Evolutionary conservation across 768 basidiomycete species (phyloP).

Genomic region (Boletus vermiculosoides): DNA sequence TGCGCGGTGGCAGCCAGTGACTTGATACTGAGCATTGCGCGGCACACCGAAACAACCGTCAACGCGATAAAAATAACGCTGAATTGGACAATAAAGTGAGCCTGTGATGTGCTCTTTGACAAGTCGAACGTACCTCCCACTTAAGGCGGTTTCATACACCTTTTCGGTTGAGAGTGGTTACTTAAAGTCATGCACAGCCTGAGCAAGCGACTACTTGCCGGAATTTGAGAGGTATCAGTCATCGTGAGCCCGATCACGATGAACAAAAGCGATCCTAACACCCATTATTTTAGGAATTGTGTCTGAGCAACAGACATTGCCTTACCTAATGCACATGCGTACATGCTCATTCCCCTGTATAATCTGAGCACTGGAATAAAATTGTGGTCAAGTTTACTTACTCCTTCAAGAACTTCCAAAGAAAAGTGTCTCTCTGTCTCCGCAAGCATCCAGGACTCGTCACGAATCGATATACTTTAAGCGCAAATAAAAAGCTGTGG

Average conservation of each 20-base stretch:
- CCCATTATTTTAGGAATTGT: neutral
- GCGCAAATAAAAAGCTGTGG: constrained; percentile 16
- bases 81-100: neutral
- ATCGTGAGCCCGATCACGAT: constrained; percentile 10
- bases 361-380: neutral
- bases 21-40: constrained; percentile 41
- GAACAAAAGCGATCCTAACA: constrained; percentile 18
- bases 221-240: constrained; percentile 1
- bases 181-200: neutral
- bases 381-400: neutral
- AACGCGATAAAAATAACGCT: constrained; percentile 8
- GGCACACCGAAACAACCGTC: constrained; percentile 32
- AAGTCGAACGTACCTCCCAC: constrained; percentile 8
- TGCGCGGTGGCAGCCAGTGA: constrained; percentile 42
- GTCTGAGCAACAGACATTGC: neutral
- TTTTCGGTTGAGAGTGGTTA: neutral
- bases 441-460: constrained; percentile 1
- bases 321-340: constrained; percentile 20
- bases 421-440: constrained; percentile 3
- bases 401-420: constrained; percentile 22
- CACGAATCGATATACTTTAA: constrained; percentile 17
- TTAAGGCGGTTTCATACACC: constrained; percentile 9
- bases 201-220: constrained; percentile 1
- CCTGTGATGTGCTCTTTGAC: neutral
- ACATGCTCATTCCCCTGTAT: constrained; percentile 25